Conservation (phyloP, 2,329 filamentous ascomycete species). For the Hortaea sp. region DNA sequence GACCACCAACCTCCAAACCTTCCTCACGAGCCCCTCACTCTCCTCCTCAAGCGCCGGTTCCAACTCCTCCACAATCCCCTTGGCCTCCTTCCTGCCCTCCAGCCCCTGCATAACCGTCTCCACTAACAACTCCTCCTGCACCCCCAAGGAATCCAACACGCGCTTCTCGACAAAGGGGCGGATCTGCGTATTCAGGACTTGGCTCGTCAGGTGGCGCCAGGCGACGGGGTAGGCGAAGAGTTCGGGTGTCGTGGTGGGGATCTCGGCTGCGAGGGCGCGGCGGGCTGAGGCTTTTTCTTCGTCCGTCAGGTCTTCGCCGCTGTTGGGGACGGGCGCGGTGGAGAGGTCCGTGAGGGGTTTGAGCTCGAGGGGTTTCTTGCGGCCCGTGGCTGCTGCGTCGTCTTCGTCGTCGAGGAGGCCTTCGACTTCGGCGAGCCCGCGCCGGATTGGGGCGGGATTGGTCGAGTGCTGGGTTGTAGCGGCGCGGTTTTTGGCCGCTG, state of each 20-base stretch:
- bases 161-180: constrained; percentile 96
- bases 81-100: constrained; percentile 62
- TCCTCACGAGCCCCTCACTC: constrained; percentile 86
- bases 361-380: constrained; percentile 25
- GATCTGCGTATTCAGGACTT: constrained; percentile 72
- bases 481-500: constrained; percentile 57
- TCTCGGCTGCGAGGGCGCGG: constrained; percentile 74
- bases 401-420: constrained; percentile 92
- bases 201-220: constrained; percentile 82
- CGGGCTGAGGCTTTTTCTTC: constrained; percentile 80
- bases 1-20: constrained; percentile 96
- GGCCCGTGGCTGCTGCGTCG: constrained; percentile 46
- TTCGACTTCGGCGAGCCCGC: constrained; percentile 78
- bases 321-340: constrained; percentile 58
- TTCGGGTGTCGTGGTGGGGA: constrained; percentile 73
- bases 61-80: constrained; percentile 72
- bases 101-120: constrained; percentile 87
- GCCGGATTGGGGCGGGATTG: constrained; percentile 5
- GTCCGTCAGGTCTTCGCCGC: constrained; percentile 64
- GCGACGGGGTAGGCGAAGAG: constrained; percentile 89
- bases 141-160: constrained; percentile 89
- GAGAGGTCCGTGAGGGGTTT: constrained; percentile 33
- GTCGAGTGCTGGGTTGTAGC: constrained; percentile 47
- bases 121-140: constrained; percentile 91
- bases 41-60: constrained; percentile 91